Conservation (phyloP, 202 grass and related monocot species). For the Sporobolus alterniflorus region DNA sequence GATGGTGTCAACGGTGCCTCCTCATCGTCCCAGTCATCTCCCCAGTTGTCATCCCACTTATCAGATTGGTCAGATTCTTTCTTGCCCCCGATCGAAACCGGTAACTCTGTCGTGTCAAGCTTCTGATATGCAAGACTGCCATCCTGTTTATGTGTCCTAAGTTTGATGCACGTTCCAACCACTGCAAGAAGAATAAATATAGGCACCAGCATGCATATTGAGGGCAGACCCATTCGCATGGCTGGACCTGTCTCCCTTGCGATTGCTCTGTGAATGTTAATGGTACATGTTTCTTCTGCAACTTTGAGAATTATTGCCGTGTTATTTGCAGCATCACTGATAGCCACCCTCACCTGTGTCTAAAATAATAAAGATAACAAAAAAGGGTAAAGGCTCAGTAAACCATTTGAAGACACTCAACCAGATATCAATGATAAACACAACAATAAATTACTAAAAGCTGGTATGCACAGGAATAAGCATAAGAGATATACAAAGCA, state of each 20-base stretch:
- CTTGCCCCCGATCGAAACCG: slow-evolving; percentile 65
- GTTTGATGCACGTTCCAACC: slow-evolving; percentile 56
- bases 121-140: slow-evolving; percentile 50
- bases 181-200: slow-evolving; percentile 47
- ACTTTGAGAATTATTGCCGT: slow-evolving; percentile 64
- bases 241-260: slow-evolving; percentile 49
- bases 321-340: slow-evolving; percentile 45
- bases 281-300: slow-evolving; percentile 55
- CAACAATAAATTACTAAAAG: slow-evolving; percentile 1
- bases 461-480: neutral
- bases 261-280: slow-evolving; percentile 67
- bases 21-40: slow-evolving; percentile 87
- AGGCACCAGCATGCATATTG: slow-evolving; percentile 47
- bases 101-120: slow-evolving; percentile 51
- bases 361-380: slow-evolving; percentile 5
- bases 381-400: neutral
- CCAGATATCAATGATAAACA: slow-evolving; percentile 11
- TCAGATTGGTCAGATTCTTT: slow-evolving; percentile 54
- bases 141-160: slow-evolving; percentile 33
- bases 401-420: neutral
- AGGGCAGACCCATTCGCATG: slow-evolving; percentile 38
- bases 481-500: neutral
- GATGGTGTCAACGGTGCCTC: slow-evolving; percentile 81
- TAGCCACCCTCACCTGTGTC: slow-evolving; percentile 71
- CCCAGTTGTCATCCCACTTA: slow-evolving; percentile 86